A percentile compares a stretch with the other conserved stretches of the same genome.
Evolutionary conservation across 176 grass and related monocot species (phyloP).

Genomic region (Eragrostis nindensis): DNA sequence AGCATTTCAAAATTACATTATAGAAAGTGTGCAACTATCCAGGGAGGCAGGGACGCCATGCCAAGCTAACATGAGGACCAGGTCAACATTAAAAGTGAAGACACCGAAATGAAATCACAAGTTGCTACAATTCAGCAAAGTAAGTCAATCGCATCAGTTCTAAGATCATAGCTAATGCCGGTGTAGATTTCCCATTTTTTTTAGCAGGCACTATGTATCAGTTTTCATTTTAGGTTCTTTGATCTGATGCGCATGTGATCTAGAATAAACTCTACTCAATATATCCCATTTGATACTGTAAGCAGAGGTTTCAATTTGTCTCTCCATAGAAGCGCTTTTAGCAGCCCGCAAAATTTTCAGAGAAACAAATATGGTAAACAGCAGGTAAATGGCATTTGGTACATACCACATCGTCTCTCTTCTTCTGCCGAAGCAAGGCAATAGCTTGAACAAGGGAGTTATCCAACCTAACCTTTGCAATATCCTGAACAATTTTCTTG

Average conservation of each 20-base stretch:
- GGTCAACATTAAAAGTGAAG: neutral
- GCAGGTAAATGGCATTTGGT: neutral
- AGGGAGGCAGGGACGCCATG: neutral
- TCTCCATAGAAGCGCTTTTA: neutral
- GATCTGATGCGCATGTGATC: neutral
- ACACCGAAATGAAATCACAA: neutral
- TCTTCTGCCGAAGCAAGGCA: conserved; percentile 79
- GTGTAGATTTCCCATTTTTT: neutral
- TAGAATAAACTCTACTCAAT: neutral
- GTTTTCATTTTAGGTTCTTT: neutral
- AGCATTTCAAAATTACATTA: neutral
- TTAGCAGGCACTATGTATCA: neutral
- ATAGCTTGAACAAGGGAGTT: conserved; percentile 86
- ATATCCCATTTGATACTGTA: neutral
- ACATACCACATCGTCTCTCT: conserved; percentile 81
- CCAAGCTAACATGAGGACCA: neutral
- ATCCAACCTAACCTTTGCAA: conserved; percentile 75
- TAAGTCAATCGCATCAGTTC: neutral
- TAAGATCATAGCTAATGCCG: neutral
- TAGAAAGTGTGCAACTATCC: neutral
- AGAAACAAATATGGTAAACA: conserved; percentile 14
- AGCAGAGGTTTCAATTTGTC: neutral
- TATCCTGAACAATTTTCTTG: conserved; percentile 65
- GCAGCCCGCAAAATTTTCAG: conserved; percentile 2
- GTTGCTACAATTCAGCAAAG: neutral